Evolutionary conservation across 1,284 basidiomycete species (phyloP).

Genomic region (Caloboletus firmus): DNA sequence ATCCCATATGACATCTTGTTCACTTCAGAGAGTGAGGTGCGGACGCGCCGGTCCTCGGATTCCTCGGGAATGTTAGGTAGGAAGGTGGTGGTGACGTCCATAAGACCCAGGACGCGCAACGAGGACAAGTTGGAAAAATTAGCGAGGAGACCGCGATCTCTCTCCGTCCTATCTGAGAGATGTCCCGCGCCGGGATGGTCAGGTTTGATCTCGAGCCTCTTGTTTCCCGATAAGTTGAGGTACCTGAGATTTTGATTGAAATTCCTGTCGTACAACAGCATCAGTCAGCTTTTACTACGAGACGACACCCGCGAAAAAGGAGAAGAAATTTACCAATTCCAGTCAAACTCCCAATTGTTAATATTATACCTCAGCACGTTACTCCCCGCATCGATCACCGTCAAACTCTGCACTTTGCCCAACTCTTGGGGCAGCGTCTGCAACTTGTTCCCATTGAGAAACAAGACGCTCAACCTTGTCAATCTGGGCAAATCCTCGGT

Average conservation of each 20-base stretch:
- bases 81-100: constrained; percentile 94
- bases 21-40: constrained; percentile 89
- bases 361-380: constrained; percentile 98
- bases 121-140: constrained; percentile 86
- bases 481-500: constrained; percentile 82
- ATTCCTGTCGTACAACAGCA: constrained; percentile 63
- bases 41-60: constrained; percentile 86
- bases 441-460: constrained; percentile 93
- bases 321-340: constrained; percentile 83
- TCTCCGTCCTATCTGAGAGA: constrained; percentile 24
- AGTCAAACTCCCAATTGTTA: constrained; percentile 98
- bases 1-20: constrained; percentile 97
- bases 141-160: constrained; percentile 53
- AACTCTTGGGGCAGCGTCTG: constrained; percentile 92
- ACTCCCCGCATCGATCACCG: constrained; percentile 90
- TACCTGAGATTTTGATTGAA: constrained; percentile 94
- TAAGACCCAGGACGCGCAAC: constrained; percentile 89
- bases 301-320: not conserved
- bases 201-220: constrained; percentile 85
- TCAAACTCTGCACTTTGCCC: constrained; percentile 78
- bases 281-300: constrained; percentile 5
- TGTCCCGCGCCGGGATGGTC: constrained; percentile 34
- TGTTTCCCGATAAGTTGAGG: constrained; percentile 86
- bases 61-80: constrained; percentile 84
- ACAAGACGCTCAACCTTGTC: constrained; percentile 70